These are phyloP conservation scores for Auricularia sp. DNA, from an alignment of 768 basidiomycete genomes.

Conservation along the genomic window DNA sequence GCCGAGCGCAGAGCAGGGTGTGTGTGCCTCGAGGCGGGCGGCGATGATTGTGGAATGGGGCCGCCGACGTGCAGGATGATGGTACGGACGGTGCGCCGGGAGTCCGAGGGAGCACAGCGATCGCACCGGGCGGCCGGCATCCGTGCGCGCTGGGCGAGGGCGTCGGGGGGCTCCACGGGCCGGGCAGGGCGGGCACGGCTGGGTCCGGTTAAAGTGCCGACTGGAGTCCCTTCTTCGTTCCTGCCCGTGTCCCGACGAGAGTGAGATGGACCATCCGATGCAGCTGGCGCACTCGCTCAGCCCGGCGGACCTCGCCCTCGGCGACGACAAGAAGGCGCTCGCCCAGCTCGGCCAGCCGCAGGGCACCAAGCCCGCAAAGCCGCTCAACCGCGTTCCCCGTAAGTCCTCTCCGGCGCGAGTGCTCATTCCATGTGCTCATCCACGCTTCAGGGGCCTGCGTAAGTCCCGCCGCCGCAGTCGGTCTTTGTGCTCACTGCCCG, in stretches of 20 bases:
- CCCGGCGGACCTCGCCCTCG: constrained; percentile 22
- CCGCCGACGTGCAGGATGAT: too few species aligned
- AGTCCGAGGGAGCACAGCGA: too few species aligned
- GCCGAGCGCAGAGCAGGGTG: too few species aligned
- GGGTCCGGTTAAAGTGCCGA: not conserved
- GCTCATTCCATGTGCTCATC: constrained; percentile 13
- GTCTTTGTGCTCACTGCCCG: too few species aligned
- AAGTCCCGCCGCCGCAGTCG: constrained; percentile 21
- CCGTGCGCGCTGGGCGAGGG: too few species aligned
- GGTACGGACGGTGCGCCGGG: too few species aligned
- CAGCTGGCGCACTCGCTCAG: not conserved
- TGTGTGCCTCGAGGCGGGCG: too few species aligned
- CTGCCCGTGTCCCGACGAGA: not conserved
- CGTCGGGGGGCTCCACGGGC: not conserved
- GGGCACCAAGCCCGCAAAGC: constrained; percentile 52
- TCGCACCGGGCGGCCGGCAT: too few species aligned
- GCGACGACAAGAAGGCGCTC: constrained; percentile 47
- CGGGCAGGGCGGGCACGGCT: not conserved
- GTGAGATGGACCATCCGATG: not conserved
- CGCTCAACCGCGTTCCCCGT: constrained; percentile 83
- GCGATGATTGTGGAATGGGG: too few species aligned
- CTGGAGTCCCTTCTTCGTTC: not conserved
- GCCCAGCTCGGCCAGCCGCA: constrained; percentile 13
- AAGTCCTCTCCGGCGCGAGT: constrained; percentile 25
- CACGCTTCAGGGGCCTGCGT: constrained; percentile 64